Evolutionary conservation across 345 rosid genomes (phyloP), one percentile per base, ranked within the genome.

Genomic region (Litchi chinensis): DNA sequence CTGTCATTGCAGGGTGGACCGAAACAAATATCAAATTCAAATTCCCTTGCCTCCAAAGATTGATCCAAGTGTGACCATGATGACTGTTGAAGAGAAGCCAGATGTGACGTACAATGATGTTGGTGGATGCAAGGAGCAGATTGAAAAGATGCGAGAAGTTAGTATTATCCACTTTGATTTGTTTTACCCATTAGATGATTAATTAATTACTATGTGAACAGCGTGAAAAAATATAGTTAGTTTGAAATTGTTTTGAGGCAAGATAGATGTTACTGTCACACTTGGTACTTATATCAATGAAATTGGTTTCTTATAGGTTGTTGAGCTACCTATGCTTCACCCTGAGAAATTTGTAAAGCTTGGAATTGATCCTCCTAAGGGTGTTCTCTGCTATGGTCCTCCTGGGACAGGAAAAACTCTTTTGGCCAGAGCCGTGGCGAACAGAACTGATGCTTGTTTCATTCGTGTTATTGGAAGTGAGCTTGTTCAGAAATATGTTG

Each of bases 31-130:
- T 85, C 99, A 96, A 87, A 96, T 96, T 71, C 99, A 96, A 83
- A 96, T 96, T 70, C 98, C 99, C 12, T 83, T 96, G 86, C 99
- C 99, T 76, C 99, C 99, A 8, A 96, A 96, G 81, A 96, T 96
- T 74, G 99, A 96, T 86, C 99, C 99, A 60, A 96, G 99, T 81
- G 99, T 96, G 68, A 96, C 99, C 62, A 96, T 96, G 99, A 95
- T 95, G 99, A 95, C 98, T 0, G 99, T 93, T 8, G 99, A 95
- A 87, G 99, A 95, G 85, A 95, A 95, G 76, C 99, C 99, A 40
- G 99, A 95, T 82, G 99, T 95, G 26, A 95, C 99, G 6, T 95
- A 95, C 81, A 93, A 93, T 83, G 99, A 95, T 83, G 99, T 93
- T 73, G 99, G 98, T 65, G 97, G 99, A 67, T 95, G 99, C 78